phyloP scores from a whole-genome alignment of 768 basidiomycete species.

The Boletus sp. region DNA sequence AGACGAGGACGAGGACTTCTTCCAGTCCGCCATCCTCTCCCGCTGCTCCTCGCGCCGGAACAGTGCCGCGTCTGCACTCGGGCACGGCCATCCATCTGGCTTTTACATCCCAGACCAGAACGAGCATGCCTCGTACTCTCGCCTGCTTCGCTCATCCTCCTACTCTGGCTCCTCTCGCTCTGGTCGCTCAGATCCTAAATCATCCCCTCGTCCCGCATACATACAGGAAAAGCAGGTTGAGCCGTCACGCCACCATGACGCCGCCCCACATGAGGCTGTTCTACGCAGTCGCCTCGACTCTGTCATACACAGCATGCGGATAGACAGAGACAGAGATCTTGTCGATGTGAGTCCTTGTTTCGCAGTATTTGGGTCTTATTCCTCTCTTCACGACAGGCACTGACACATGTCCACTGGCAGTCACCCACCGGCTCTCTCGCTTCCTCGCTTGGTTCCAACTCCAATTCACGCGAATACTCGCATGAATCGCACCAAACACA shows the following conservation, averaged over 20 bases:
- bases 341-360: constrained; percentile 23
- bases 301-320: constrained; percentile 39
- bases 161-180: constrained; percentile 30
- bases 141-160: constrained; percentile 26
- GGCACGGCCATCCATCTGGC: constrained; percentile 11
- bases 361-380: constrained; percentile 2
- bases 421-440: constrained; percentile 25
- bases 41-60: constrained; percentile 21
- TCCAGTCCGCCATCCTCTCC: constrained; percentile 29
- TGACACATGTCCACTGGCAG: constrained; percentile 19
- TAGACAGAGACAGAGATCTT: constrained; percentile 22
- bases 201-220: constrained; percentile 11
- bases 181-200: constrained; percentile 16
- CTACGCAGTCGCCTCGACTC: constrained; percentile 52
- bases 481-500: constrained; percentile 28
- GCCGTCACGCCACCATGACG: constrained; percentile 23
- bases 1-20: constrained; percentile 26
- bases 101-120: constrained; percentile 36
- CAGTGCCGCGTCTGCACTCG: constrained; percentile 20
- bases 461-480: constrained; percentile 23
- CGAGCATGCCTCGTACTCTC: constrained; percentile 25
- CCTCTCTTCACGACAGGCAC: constrained; percentile 16
- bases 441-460: constrained; percentile 31
- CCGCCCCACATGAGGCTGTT: constrained; percentile 53
- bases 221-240: constrained; percentile 22